Percentiles rank a stretch among this genome's conserved stretches.
phyloP scores from a whole-genome alignment of 805 yeast genomes.

The Kazachstania taianensis region DNA sequence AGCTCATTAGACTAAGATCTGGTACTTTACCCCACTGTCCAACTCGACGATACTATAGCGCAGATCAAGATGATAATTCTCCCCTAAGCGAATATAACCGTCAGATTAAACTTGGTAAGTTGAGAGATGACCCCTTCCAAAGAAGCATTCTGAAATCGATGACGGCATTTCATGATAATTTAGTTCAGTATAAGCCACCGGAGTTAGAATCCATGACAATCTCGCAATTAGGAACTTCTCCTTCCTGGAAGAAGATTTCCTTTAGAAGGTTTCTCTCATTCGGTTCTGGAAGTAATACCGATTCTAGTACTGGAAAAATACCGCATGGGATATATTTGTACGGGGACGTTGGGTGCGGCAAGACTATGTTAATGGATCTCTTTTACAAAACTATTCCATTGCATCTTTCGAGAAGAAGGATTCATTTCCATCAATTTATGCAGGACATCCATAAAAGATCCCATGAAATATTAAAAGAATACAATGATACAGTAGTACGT shows the following conservation, averaged over 20 bases:
- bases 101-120: slow-evolving; percentile 38
- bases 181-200: slow-evolving; percentile 54
- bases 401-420: slow-evolving; percentile 65
- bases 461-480: slow-evolving; percentile 58
- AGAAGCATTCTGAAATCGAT: slow-evolving; percentile 57
- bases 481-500: slow-evolving; percentile 17
- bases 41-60: background rate
- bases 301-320: slow-evolving; percentile 27
- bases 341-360: slow-evolving; percentile 98
- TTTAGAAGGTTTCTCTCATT: background rate
- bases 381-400: slow-evolving; percentile 77
- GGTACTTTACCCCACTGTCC: background rate
- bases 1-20: background rate
- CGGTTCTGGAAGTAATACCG: slow-evolving; percentile 2
- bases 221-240: background rate
- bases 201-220: slow-evolving; percentile 38
- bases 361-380: slow-evolving; percentile 95
- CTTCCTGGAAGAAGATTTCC: background rate
- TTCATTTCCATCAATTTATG: slow-evolving; percentile 97
- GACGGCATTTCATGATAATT: slow-evolving; percentile 45
- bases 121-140: slow-evolving; percentile 73
- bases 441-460: slow-evolving; percentile 82
- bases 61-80: background rate
- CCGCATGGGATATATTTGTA: slow-evolving; percentile 85
- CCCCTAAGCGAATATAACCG: slow-evolving; percentile 45